Evolutionary conservation across 495 filamentous ascomycete genomes (phyloP).

Genomic region (Staphylotrichum longicolle): DNA sequence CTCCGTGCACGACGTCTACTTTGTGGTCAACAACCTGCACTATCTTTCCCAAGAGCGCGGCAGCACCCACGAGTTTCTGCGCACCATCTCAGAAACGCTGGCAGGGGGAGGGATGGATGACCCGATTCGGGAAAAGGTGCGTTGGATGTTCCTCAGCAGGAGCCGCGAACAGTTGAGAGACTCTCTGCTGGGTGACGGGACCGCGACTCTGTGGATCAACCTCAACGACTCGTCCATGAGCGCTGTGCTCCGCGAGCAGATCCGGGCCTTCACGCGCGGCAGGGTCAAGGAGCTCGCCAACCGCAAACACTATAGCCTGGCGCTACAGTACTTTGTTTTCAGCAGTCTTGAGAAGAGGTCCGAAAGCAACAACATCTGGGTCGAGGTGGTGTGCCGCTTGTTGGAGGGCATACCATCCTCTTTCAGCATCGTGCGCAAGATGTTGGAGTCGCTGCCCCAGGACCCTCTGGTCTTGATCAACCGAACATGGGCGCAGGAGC

Average conservation of each 20-base stretch:
- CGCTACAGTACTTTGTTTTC: conserved; percentile 3
- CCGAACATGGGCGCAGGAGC: not conserved
- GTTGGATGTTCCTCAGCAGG: not conserved
- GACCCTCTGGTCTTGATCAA: not conserved
- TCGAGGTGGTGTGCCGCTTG: conserved; percentile 2
- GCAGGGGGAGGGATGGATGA: not conserved
- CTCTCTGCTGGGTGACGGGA: not conserved
- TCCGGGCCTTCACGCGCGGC: not conserved
- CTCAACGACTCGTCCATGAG: not conserved
- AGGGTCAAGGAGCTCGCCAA: conserved; percentile 3
- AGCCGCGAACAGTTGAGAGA: not conserved
- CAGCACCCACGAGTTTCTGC: not conserved
- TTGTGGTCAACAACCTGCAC: conserved; percentile 1
- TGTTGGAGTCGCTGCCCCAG: conserved; percentile 1
- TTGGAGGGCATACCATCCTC: not conserved
- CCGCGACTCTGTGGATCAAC: not conserved
- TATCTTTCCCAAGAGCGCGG: not conserved
- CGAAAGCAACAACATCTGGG: conserved; percentile 2
- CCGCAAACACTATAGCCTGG: not conserved
- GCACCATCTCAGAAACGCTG: conserved; percentile 1
- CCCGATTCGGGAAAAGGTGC: conserved; percentile 2
- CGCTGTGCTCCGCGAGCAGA: not conserved
- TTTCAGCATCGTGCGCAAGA: not conserved
- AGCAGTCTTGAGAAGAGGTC: conserved; percentile 2
- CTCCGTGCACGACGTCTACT: not conserved